Evolutionary conservation across 2,329 filamentous ascomycete species (phyloP).

Genomic region (Aspergillus oerlinghausenensis): DNA sequence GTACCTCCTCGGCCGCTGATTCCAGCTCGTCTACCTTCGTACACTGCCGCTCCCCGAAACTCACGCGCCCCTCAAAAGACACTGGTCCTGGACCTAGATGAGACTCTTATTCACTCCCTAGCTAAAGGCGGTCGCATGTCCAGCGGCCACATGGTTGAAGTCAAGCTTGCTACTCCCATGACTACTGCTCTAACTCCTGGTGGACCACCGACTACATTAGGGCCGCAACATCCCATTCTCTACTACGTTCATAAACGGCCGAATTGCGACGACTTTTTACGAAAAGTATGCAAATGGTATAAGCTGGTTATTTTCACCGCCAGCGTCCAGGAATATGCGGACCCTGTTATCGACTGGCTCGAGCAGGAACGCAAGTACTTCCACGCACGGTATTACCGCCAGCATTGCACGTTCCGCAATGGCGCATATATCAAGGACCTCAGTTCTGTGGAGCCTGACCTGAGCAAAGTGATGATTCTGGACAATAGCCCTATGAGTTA

Average conservation of each 20-base stretch:
- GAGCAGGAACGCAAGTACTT: conserved; percentile 97
- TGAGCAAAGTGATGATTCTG: conserved; percentile 97
- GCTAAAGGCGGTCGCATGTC: conserved; percentile 94
- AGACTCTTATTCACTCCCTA: conserved; percentile 97
- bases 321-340: conserved; percentile 96
- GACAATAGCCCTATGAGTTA: conserved; percentile 98
- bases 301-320: conserved; percentile 96
- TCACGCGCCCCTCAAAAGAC: conserved; percentile 72
- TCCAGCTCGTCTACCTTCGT: conserved; percentile 83
- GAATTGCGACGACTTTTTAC: conserved; percentile 92
- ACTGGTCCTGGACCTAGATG: conserved; percentile 89
- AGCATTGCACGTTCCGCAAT: conserved; percentile 93
- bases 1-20: conserved; percentile 86
- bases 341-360: conserved; percentile 98
- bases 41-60: conserved; percentile 52
- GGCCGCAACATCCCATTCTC: conserved; percentile 89
- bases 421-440: conserved; percentile 98
- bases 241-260: conserved; percentile 99
- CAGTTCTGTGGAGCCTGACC: conserved; percentile 89
- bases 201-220: conserved; percentile 61
- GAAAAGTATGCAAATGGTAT: conserved; percentile 96
- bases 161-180: conserved; percentile 59
- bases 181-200: conserved; percentile 33
- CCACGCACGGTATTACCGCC: conserved; percentile 85
- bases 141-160: conserved; percentile 97